Evolutionary conservation across 1,139 yeast genomes (phyloP).

Genomic region (Yamadazyma siamensis): DNA sequence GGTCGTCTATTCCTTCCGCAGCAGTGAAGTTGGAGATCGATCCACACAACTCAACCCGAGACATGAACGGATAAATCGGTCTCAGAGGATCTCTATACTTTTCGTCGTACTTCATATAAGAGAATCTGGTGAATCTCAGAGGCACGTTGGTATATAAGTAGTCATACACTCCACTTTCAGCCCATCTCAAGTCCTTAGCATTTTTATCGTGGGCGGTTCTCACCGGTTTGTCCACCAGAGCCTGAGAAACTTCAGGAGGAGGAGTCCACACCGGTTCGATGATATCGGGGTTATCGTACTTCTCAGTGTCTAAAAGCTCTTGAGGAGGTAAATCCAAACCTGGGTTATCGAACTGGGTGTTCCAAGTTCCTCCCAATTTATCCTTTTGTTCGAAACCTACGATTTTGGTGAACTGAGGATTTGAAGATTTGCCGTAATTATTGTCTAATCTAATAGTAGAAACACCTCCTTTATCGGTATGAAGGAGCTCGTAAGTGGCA

Average conservation of each 20-base stretch:
- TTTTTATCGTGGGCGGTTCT: constrained; percentile 8
- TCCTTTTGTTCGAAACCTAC: constrained; percentile 34
- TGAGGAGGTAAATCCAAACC: constrained; percentile 32
- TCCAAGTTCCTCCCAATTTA: constrained; percentile 36
- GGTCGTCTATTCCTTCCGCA: constrained; percentile 23
- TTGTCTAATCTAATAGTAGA: constrained; percentile 20
- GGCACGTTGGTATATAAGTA: constrained; percentile 48
- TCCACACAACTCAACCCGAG: constrained; percentile 34
- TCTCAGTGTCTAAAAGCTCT: constrained; percentile 22
- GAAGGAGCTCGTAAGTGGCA: constrained; percentile 31
- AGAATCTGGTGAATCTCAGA: constrained; percentile 38
- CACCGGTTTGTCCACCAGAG: constrained; percentile 19
- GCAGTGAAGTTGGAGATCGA: constrained; percentile 28
- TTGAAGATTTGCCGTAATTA: background rate
- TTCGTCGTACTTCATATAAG: constrained; percentile 30
- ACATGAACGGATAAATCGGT: constrained; percentile 37
- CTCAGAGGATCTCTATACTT: constrained; percentile 23
- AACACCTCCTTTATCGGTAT: constrained; percentile 28
- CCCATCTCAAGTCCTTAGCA: constrained; percentile 33
- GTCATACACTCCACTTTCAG: constrained; percentile 38
- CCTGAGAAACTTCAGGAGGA: constrained; percentile 16
- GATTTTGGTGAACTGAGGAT: constrained; percentile 22
- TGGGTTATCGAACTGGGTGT: constrained; percentile 19
- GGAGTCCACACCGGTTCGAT: constrained; percentile 20
- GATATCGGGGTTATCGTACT: constrained; percentile 23